phyloP scores from a whole-genome alignment of 2,329 filamentous ascomycete genomes.

The Talaromyces sp. region DNA sequence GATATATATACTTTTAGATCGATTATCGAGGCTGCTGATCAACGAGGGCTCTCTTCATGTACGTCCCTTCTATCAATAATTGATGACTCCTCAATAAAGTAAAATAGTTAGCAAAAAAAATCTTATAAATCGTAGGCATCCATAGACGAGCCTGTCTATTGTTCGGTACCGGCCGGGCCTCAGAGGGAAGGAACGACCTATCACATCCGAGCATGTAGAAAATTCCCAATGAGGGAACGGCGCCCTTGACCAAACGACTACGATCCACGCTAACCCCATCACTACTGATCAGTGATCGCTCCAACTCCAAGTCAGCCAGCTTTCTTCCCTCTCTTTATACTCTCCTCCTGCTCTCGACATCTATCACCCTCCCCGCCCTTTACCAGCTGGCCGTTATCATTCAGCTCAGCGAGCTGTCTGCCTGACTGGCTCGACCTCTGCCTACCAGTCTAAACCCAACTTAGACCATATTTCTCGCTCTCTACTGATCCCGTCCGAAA shows the following conservation, averaged over 20 bases:
- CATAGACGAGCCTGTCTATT: not conserved
- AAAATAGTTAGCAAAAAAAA: too few relatives aligned
- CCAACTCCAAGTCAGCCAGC: too few relatives aligned
- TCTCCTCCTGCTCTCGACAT: slow-evolving; percentile 5
- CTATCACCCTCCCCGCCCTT: slow-evolving; percentile 17
- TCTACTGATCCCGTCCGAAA: slow-evolving; percentile 17
- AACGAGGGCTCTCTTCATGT: too few relatives aligned
- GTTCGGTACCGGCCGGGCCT: slow-evolving; percentile 4
- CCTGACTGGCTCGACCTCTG: not conserved
- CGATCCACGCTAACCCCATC: too few relatives aligned
- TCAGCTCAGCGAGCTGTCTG: not conserved
- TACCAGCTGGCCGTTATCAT: not conserved
- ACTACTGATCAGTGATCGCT: too few relatives aligned
- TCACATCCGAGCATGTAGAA: slow-evolving; percentile 6
- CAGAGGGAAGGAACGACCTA: not conserved
- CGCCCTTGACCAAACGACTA: not conserved
- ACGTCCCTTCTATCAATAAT: too few relatives aligned
- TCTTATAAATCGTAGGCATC: too few relatives aligned
- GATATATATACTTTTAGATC: not conserved
- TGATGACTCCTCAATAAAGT: too few relatives aligned
- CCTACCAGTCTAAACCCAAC: not conserved
- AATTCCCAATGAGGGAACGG: slow-evolving; percentile 9
- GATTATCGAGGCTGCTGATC: too few relatives aligned
- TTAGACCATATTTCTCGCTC: not conserved
- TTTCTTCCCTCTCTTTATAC: slow-evolving; percentile 5